These are phyloP conservation scores for Stropharia rugosoannulata DNA, from an alignment of 768 basidiomycete species.

Conservation along the genomic window DNA sequence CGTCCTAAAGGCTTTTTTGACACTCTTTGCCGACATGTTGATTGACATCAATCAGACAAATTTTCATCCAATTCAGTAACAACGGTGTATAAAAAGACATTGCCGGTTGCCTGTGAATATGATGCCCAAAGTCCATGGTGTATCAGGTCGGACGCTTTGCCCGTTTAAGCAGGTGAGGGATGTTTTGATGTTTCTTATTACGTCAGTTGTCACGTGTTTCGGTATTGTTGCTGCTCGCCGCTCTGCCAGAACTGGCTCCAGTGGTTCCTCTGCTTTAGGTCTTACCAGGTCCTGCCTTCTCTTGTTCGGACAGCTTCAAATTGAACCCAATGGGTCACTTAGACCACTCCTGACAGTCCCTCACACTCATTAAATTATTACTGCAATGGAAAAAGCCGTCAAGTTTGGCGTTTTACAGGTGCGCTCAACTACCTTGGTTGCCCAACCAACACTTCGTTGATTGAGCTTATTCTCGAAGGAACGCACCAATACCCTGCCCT, in stretches of 20 bases:
- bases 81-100: not conserved
- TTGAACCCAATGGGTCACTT: not conserved
- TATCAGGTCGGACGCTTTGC: too few relatives aligned
- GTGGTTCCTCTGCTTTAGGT: too few relatives aligned
- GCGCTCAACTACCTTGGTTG: constrained; percentile 1
- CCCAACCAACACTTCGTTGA: not conserved
- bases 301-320: not conserved
- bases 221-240: too few relatives aligned
- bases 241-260: too few relatives aligned
- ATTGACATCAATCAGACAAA: not conserved
- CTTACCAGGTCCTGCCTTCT: too few relatives aligned
- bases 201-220: too few relatives aligned
- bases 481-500: constrained; percentile 6
- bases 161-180: too few relatives aligned
- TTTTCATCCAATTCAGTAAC: not conserved
- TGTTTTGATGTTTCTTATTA: too few relatives aligned
- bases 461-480: constrained; percentile 6
- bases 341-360: not conserved
- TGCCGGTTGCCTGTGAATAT: not conserved
- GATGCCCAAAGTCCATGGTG: too few relatives aligned
- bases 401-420: constrained; percentile 13
- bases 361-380: not conserved
- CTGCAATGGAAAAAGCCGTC: constrained; percentile 3
- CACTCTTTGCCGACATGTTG: not conserved
- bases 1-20: too few relatives aligned